A percentile compares a stretch with the other conserved stretches of the same genome.
These are phyloP conservation scores for Sarocladium brachiariae DNA, from an alignment of 2,329 filamentous ascomycete genomes.

Conservation along the genomic window DNA sequence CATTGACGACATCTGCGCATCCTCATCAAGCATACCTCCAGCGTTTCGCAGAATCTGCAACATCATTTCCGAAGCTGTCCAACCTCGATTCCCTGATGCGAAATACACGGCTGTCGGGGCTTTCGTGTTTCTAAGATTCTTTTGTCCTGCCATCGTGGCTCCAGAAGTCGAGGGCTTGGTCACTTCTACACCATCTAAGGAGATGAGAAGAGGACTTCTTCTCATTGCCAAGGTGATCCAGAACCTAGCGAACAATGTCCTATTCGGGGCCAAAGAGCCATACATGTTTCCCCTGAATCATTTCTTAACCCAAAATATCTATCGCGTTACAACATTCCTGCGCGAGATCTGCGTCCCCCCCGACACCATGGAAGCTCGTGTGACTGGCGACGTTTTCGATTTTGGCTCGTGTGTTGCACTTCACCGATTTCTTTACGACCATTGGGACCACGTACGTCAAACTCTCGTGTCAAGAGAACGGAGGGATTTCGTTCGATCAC, in stretches of 20 bases:
- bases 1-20: constrained; percentile 63
- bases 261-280: constrained; percentile 65
- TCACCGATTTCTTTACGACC: constrained; percentile 63
- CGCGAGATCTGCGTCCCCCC: constrained; percentile 57
- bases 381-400: constrained; percentile 50
- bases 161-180: constrained; percentile 63
- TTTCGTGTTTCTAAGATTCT: constrained; percentile 66
- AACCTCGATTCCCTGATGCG: constrained; percentile 57
- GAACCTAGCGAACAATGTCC: constrained; percentile 64
- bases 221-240: constrained; percentile 67
- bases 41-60: constrained; percentile 62
- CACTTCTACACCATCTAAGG: constrained; percentile 53
- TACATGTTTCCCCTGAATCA: constrained; percentile 68
- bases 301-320: constrained; percentile 62
- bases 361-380: constrained; percentile 33
- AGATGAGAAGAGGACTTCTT: constrained; percentile 61
- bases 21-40: constrained; percentile 51
- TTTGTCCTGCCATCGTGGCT: constrained; percentile 65
- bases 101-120: constrained; percentile 67
- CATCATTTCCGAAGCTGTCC: constrained; percentile 59
- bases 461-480: constrained; percentile 54
- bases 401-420: constrained; percentile 65
- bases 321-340: constrained; percentile 58
- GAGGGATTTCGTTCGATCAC: constrained; percentile 48
- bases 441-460: constrained; percentile 64